Base-by-base conservation (phyloP, 495 filamentous ascomycete genomes). In the Massariosphaeria phaeospora region DNA sequence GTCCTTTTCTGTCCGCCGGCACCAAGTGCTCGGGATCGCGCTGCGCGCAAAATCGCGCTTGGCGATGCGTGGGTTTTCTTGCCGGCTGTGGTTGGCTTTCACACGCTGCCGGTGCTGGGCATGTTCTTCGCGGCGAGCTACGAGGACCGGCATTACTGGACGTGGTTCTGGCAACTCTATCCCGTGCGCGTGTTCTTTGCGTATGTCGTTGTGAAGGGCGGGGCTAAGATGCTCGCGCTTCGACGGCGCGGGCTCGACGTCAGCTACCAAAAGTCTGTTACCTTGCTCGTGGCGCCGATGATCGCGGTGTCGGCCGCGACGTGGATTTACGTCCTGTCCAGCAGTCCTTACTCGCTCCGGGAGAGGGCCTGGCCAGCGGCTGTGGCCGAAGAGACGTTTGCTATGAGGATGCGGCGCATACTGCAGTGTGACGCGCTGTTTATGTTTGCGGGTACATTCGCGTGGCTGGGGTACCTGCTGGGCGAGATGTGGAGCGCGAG, bases 81-180 rank as follows among this genome's bases (percentile, higher is more conserved):
- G 1, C 48, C 48, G 1, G n/a, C 31, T 6, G 13, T 41, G n/a
- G 6, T 52, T 8, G 17, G 30, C 9, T 40, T 52, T 26, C 23
- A 41, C 15, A 40, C 7, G 12, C 3, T 30, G 3, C 36, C 36
- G 7, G 13, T 52, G 5, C 1, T 10, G 13, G 17, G 5, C 18
- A 52, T 52, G 48, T 30, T 27, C 21, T 30, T 40, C n/a, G 6
- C 34, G 2, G 35, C 48, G 6, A 18, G 5, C 2, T 25, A 41
- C 3, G 20, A 52, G 17, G n/a, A 3, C 2, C 30, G 48, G 24
- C 48, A 52, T 42, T 52, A 52, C 20, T 52, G 48, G 48, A 52
- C 48, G 5, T 52, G 48, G 48, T 18, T 24, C 11, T 52, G 48
- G 48, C 48, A 52, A 31, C 24, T 52, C 3, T 52, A 36, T 17